Evolutionary conservation across 2,329 filamentous ascomycete species (phyloP), one percentile per base, ranked within the genome.

Genomic region (Cucurbitaria berberidis): DNA sequence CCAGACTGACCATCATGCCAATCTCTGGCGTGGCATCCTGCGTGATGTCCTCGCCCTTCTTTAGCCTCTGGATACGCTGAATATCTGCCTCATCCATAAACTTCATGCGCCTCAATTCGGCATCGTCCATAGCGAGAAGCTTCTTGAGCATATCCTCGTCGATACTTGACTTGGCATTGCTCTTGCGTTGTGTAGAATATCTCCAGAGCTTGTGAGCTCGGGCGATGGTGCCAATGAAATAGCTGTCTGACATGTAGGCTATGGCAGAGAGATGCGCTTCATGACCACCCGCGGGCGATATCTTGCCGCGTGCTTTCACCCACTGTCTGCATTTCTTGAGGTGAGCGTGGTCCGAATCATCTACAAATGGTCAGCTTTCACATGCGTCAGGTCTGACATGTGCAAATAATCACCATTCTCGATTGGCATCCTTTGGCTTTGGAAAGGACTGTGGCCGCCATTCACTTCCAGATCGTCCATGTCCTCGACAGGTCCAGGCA

Each of bases 181-280:
- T 64, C 57, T 73, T 68, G 56, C 73, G 68, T 3, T 55, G 80
- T 11, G 78, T 82, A 1, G 83, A 85, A 72, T 90, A 91, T 13
- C 90, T 83, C 84, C 89, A 93, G 30, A 97, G 82, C 51, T 86
- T 83, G 75, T 97, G 93, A 48, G 93, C 87, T 18, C 91, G 86
- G 24, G 88, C 82, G 7, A 97, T 86, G 1, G 93, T 97, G 34
- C 90, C 93, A 74, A 98, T 93, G 77, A 99, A 98, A 78, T 90
- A 95, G 70, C 85, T 89, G 77, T 98, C 93, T 22, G 88, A 91
- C 80, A 98, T 90, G 78, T 98, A 99, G 21, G 93, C 93, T 57
- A 99, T 81, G 8, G 95, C 95, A 32, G 85, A 89, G 30, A 97
- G 80, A 72, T 98, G 93, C 10, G 92, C 91, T 66, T 89, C 84